Evolutionary conservation across 208 protist genomes (phyloP), one percentile per base, ranked within the genome.

Genomic region (Strigomonas culicis): DNA sequence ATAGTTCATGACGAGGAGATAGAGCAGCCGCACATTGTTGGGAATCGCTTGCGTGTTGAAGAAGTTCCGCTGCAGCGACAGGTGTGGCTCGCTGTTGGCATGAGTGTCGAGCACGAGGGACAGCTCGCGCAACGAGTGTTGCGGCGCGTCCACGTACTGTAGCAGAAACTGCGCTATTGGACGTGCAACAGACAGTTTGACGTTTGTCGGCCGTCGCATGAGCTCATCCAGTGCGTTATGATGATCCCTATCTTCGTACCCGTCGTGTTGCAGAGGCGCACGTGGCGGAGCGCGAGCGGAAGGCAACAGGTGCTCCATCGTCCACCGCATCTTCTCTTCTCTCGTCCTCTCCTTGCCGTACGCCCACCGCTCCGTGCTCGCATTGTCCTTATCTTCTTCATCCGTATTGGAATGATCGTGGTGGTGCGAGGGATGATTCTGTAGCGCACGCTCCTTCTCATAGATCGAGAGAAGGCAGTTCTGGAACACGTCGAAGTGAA

Each of bases 11-110:
- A 76, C 79, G 17, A 93, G 74, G 22, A 93, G 1, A 51, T 90
- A 73, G 47, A 93, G 24, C 15, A 87, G 73, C 1, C 87, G 82
- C 0, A 85, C 66, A n/a, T 63, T 69, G 57, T 86, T 66, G 10
- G 86, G 75, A 49, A 86, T 67, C 31, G 55, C 51, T 6, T 74
- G 72, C 34, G 75, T 70, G 65, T 82, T 90, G 57, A 93, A 90
- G 65, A 44, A 44, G 39, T 44, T 44, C 19, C 19, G 39, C 13
- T 44, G 8, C 19, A 44, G 19, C 19, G 39, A 3, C 15, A 44
- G 10, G 1, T n/a, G 13, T 4, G 39, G 8, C 8, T 15, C 19
- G 13, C 19, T 44, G 39, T 44, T 4, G 13, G 1, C 3, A 19
- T 17, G 8, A 44, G 11, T 44, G 3, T 44, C 15, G 13, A 44